phyloP scores from a whole-genome alignment of 176 grass and related monocot species.

The Thinopyrum elongatum region DNA sequence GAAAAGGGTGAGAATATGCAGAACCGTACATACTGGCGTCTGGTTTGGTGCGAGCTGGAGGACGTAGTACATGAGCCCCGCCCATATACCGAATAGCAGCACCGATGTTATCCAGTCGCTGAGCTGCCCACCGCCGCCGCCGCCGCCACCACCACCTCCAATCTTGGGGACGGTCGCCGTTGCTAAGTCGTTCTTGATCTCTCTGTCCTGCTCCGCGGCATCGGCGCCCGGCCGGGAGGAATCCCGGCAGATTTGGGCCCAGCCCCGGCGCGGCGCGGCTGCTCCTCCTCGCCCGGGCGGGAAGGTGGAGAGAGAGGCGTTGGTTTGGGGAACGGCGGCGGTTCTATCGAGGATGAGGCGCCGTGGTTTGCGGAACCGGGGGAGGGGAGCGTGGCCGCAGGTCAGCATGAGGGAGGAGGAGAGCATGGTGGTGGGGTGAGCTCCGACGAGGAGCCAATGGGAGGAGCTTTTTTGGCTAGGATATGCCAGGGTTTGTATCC shows the following conservation, averaged over 20 bases:
- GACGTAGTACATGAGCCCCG: conserved; percentile 83
- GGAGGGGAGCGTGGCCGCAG: neutral
- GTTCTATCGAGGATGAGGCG: neutral
- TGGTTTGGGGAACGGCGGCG: neutral
- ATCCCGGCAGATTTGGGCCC: conserved; percentile 27
- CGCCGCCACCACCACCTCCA: neutral
- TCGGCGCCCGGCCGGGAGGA: conserved; percentile 27
- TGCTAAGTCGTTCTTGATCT: neutral
- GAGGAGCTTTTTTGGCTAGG: neutral
- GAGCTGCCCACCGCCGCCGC: conserved; percentile 7
- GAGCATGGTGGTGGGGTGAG: neutral
- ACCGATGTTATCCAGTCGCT: conserved; percentile 63
- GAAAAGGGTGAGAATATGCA: neutral
- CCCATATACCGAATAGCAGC: conserved; percentile 81
- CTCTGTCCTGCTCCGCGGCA: conserved; percentile 15
- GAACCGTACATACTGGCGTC: conserved; percentile 59
- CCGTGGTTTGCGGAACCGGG: neutral
- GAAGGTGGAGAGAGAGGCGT: neutral
- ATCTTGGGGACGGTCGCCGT: neutral
- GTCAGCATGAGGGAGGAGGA: neutral
- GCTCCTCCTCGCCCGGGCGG: neutral
- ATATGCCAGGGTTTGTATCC: too few species aligned
- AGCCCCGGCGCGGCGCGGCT: neutral
- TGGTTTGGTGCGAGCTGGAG: conserved; percentile 78
- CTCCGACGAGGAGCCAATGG: neutral